These are phyloP conservation scores for Aureoboletus auriporus DNA, from an alignment of 768 basidiomycete species.

Conservation along the genomic window DNA sequence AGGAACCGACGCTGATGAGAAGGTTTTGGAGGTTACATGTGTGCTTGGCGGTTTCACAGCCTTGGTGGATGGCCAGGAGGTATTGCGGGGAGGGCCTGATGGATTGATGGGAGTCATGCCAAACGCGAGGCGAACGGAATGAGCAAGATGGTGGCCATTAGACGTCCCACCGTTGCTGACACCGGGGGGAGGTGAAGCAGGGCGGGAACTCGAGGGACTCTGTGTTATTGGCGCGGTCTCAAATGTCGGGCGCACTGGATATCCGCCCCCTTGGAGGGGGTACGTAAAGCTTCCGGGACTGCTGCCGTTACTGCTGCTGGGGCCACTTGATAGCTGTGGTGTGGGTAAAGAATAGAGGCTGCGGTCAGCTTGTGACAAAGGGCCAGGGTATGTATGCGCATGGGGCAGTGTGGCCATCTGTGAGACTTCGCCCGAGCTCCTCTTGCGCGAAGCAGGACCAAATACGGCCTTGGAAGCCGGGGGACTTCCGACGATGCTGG, in stretches of 20 bases:
- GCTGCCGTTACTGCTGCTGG: conserved; percentile 56
- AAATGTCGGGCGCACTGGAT: conserved; percentile 18
- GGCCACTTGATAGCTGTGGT: conserved; percentile 61
- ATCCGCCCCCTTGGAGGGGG: conserved; percentile 23
- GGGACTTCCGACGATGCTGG: conserved; percentile 37
- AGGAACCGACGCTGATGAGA: conserved; percentile 36
- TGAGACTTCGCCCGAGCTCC: conserved; percentile 30
- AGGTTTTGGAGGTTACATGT: conserved; percentile 5
- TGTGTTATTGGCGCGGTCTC: conserved; percentile 30
- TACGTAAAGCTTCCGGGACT: conserved; percentile 54
- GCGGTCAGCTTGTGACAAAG: conserved; percentile 27
- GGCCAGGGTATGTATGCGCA: conserved; percentile 32
- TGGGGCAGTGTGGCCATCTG: conserved; percentile 26
- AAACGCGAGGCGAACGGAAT: conserved; percentile 83
- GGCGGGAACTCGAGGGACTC: conserved; percentile 54
- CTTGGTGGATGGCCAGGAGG: conserved; percentile 34
- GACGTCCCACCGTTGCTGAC: conserved; percentile 22
- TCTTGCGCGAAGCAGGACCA: conserved; percentile 24
- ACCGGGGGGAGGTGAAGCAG: conserved; percentile 53
- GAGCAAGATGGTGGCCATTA: conserved; percentile 67
- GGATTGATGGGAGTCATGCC: conserved; percentile 83
- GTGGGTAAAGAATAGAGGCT: conserved; percentile 41
- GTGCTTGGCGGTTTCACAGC: conserved; percentile 8
- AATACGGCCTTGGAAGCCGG: conserved; percentile 28
- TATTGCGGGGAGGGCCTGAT: conserved; percentile 32